Conservation (phyloP, 192 early-diverging fungal species). For the Geosiphon pyriformis region DNA sequence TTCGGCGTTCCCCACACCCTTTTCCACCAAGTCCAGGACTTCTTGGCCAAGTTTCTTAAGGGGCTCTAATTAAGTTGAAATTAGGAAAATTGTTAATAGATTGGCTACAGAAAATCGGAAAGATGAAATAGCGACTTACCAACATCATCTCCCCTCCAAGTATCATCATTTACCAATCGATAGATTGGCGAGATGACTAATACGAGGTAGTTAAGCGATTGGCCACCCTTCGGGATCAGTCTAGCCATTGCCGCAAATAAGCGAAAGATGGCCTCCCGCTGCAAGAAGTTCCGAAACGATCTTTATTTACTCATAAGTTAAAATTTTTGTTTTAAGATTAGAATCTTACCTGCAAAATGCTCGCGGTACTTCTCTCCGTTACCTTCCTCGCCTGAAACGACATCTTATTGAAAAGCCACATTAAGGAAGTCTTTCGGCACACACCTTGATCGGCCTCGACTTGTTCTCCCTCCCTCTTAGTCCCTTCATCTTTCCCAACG, state of each 20-base stretch:
- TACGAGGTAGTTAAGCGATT: conserved; percentile 56
- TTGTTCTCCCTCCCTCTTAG: conserved; percentile 31
- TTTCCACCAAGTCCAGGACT: conserved; percentile 70
- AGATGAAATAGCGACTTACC: conserved; percentile 40
- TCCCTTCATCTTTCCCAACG: conserved; percentile 29
- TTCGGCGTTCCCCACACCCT: conserved; percentile 63
- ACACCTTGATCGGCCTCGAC: conserved; percentile 32
- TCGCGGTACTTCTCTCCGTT: conserved; percentile 31
- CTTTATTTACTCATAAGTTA: not conserved
- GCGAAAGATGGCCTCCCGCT: conserved; percentile 81
- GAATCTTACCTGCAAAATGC: conserved; percentile 40
- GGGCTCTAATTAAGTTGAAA: conserved; percentile 47
- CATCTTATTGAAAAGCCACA: conserved; percentile 56
- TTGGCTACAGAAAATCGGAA: not conserved
- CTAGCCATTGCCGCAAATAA: conserved; percentile 85
- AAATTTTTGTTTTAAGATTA: not conserved
- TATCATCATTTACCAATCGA: conserved; percentile 71
- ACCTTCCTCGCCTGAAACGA: conserved; percentile 64
- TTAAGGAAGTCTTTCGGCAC: conserved; percentile 37
- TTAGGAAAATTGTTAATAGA: conserved; percentile 5
- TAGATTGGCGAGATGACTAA: conserved; percentile 75
- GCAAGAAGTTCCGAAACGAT: conserved; percentile 26
- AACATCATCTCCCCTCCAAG: conserved; percentile 52
- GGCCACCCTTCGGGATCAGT: conserved; percentile 44
- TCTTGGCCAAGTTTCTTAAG: conserved; percentile 74